Percentiles rank a stretch among this genome's conserved stretches.
Evolutionary conservation across 345 rosid genomes (phyloP).

Genomic region (Corymbia maculata): DNA sequence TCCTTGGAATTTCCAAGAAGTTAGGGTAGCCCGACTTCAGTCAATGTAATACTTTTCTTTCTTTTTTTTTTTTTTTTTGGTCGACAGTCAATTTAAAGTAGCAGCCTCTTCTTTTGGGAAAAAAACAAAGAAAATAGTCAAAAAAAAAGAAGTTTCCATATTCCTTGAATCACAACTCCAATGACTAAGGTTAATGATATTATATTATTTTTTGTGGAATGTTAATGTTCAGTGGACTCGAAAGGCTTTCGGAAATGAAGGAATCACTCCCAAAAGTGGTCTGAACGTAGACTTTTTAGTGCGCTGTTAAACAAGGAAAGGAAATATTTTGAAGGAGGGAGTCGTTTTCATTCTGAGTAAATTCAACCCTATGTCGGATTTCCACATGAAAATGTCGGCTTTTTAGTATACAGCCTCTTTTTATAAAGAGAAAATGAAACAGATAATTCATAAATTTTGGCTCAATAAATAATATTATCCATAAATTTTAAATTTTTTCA

Average conservation of each 20-base stretch:
- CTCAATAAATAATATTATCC: fast-evolving
- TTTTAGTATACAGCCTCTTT: neutral
- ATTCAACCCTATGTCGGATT: neutral
- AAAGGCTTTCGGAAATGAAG: neutral
- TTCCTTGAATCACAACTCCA: neutral
- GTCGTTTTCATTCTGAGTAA: neutral
- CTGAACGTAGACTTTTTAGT: neutral
- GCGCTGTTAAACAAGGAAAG: neutral
- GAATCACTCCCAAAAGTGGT: neutral
- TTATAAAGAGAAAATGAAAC: neutral
- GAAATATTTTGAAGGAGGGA: neutral
- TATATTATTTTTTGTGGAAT: neutral
- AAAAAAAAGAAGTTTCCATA: neutral
- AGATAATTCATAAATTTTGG: neutral
- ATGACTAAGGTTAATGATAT: neutral
- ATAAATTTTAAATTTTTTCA: neutral
- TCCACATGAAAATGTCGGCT: neutral
- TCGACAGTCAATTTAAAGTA: too few species aligned
- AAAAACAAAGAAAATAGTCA: neutral
- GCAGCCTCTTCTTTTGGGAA: neutral
- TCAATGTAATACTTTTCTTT: neutral
- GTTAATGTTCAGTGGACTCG: neutral
- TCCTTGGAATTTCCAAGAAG: neutral
- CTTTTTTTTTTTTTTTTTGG: too few species aligned
- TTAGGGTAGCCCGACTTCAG: neutral